phyloP scores from a whole-genome alignment of 176 grass and related monocot species.

The Rhynchospora breviuscula region DNA sequence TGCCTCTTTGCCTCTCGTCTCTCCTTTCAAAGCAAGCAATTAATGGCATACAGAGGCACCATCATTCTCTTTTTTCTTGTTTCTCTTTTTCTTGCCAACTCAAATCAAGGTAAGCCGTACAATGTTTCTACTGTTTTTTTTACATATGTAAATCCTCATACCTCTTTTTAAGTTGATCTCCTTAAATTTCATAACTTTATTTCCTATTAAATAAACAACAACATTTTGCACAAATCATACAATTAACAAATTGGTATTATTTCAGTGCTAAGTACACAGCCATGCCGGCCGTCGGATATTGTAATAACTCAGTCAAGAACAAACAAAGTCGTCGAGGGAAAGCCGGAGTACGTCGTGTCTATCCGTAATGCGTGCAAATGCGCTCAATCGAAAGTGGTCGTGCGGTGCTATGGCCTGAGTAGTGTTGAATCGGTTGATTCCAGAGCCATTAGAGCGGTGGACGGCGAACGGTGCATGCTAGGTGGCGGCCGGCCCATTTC shows the following conservation, averaged over 20 bases:
- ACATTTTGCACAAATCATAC: background rate
- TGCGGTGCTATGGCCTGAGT: slow-evolving; percentile 43
- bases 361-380: slow-evolving; percentile 35
- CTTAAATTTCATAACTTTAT: too few relatives aligned
- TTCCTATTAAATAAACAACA: background rate
- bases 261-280: background rate
- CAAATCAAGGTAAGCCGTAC: background rate
- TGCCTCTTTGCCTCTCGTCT: background rate
- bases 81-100: slow-evolving; percentile 6
- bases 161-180: too few relatives aligned
- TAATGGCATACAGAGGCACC: slow-evolving; percentile 1
- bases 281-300: slow-evolving; percentile 28
- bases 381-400: slow-evolving; percentile 18
- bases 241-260: background rate
- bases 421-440: slow-evolving; percentile 30
- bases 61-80: background rate
- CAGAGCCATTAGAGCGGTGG: slow-evolving; percentile 25
- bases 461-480: slow-evolving; percentile 15
- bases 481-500: slow-evolving; percentile 23
- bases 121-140: background rate
- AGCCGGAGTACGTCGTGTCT: slow-evolving; percentile 40
- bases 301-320: slow-evolving; percentile 24
- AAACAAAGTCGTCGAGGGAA: background rate
- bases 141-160: background rate
- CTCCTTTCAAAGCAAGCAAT: background rate